Percentiles rank a stretch among this genome's conserved stretches.
Conservation (phyloP, 2,329 filamentous ascomycete genomes). For the Drechslera avenae region DNA sequence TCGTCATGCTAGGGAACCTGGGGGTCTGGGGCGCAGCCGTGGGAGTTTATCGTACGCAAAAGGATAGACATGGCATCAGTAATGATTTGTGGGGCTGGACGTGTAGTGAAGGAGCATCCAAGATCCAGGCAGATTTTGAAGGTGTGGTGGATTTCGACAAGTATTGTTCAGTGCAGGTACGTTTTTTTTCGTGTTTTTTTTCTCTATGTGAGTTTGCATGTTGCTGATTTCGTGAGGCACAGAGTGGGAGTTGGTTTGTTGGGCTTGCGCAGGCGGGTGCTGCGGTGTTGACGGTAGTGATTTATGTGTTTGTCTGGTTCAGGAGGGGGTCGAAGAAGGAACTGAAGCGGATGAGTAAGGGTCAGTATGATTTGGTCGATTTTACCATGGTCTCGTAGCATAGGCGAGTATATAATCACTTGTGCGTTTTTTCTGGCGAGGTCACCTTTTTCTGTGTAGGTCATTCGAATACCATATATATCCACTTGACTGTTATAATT, state of each 20-base stretch:
- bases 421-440: too few relatives aligned
- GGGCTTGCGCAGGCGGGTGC: slow-evolving; percentile 43
- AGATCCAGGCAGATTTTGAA: slow-evolving; percentile 47
- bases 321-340: slow-evolving; percentile 40
- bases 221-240: background rate
- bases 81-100: slow-evolving; percentile 53
- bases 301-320: slow-evolving; percentile 36
- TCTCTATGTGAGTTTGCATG: too few relatives aligned
- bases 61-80: slow-evolving; percentile 41
- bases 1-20: slow-evolving; percentile 41
- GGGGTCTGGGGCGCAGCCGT: slow-evolving; percentile 45
- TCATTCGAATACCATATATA: too few relatives aligned
- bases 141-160: slow-evolving; percentile 43
- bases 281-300: slow-evolving; percentile 36
- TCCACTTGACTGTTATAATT: too few relatives aligned
- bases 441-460: too few relatives aligned
- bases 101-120: slow-evolving; percentile 41
- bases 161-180: slow-evolving; percentile 48
- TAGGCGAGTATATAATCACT: too few relatives aligned
- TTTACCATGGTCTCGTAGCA: too few relatives aligned
- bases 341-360: background rate
- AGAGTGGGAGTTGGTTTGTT: slow-evolving; percentile 45
- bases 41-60: slow-evolving; percentile 45
- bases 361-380: too few relatives aligned
- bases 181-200: background rate